phyloP scores from a whole-genome alignment of 1,284 basidiomycete genomes.

The Phlebopus sp. region DNA sequence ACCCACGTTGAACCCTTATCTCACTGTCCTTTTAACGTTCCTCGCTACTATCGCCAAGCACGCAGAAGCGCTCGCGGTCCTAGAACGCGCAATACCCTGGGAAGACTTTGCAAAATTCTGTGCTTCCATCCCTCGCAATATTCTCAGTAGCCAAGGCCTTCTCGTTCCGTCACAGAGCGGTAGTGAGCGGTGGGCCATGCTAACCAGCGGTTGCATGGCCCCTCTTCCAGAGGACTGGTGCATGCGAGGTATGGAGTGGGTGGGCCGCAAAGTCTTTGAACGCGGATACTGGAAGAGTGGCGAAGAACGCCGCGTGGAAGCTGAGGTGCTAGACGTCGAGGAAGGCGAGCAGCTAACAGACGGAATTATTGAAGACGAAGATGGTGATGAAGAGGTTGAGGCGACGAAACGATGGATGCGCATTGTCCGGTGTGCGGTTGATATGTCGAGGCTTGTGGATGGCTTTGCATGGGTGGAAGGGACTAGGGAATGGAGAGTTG shows the following conservation, averaged over 20 bases:
- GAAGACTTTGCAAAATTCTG: constrained; percentile 68
- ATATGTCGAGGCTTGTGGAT: constrained; percentile 67
- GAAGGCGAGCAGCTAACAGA: constrained; percentile 62
- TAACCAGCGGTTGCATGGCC: constrained; percentile 62
- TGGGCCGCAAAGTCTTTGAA: constrained; percentile 83
- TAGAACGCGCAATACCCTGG: constrained; percentile 88
- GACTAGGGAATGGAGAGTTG: constrained; percentile 63
- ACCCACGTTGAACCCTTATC: constrained; percentile 79
- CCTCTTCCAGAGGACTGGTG: constrained; percentile 95
- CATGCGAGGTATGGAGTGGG: constrained; percentile 93
- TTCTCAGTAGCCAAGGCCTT: constrained; percentile 48
- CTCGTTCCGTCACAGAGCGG: constrained; percentile 20
- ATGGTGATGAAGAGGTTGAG: constrained; percentile 49
- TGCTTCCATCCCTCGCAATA: constrained; percentile 55
- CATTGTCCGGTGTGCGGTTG: constrained; percentile 68
- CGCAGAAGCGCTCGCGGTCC: constrained; percentile 50
- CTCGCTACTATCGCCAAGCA: constrained; percentile 75
- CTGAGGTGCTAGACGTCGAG: constrained; percentile 72
- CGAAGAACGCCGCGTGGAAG: constrained; percentile 66
- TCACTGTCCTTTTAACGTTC: constrained; percentile 86
- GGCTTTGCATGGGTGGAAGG: constrained; percentile 73
- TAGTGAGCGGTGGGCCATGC: constrained; percentile 52
- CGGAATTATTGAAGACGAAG: constrained; percentile 78
- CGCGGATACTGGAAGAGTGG: constrained; percentile 86
- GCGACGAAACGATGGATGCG: constrained; percentile 66